Base-by-base conservation (phyloP, 2,329 filamentous ascomycete genomes). In the Uncinocarpus reesii region DNA sequence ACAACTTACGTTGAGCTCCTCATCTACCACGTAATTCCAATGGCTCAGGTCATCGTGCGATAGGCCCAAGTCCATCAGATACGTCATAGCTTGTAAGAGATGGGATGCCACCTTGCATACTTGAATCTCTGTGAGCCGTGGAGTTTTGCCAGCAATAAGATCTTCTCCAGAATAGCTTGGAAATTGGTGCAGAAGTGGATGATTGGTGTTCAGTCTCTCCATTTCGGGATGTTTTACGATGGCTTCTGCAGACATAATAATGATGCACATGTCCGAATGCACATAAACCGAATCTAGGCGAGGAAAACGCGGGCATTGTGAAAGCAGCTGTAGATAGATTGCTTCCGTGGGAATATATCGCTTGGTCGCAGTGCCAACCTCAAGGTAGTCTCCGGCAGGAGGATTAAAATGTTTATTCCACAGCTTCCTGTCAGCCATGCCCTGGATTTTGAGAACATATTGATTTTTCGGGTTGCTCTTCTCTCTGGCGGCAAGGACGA, bases 41-140 rank as follows among this genome's bases (percentile, higher is more conserved):
- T 59, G 49, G 11, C 61, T 62, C 6, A 65, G 26, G 35, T 65
- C 62, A 5, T 49, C 53, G 41, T 64, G 59, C 11, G 49, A 52
- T 13, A 62, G 37, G 15, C 55, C 54, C 56, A 63, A 55, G 43
- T 65, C 58, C 23, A 56, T 56, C 32, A 64, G 42, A 20, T 63
- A 57, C 24, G 52, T 43, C 31, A 62, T 46, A 1, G 51, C 62
- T 44, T 63, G 51, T 7, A 65, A 44, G 26, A 65, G 48, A 23
- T 65, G 61, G 1, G 55, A 53, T 4, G 60, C 54, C 21, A 65
- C 51, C 44, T 63, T 64, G 46, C 59, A 58, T 8, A 52, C 60
- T 35, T 58, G 37, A 18, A 54, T 48, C 48, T 63, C 61, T 20
- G 50, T 49, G 8, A 62, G 31, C 8, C 55, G 46, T 4, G 59